Evolutionary conservation across 208 protist species (phyloP).

Genomic region (Acanthamoeba sp.): DNA sequence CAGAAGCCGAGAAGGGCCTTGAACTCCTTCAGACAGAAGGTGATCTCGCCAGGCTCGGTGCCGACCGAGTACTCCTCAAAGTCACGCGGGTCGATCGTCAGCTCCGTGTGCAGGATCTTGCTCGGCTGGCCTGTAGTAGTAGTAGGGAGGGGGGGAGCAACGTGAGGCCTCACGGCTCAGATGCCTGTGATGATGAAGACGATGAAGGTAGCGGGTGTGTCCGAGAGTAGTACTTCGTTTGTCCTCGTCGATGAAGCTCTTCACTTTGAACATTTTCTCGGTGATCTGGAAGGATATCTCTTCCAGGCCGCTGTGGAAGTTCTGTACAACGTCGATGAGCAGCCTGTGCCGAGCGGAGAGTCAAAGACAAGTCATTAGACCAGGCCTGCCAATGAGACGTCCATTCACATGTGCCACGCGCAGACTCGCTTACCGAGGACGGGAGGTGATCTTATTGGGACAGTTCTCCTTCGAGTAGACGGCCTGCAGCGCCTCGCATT

Average conservation of each 20-base stretch:
- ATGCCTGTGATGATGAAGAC: too few relatives aligned
- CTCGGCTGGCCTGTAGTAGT: not conserved
- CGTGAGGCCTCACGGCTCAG: too few relatives aligned
- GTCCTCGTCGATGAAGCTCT: conserved; percentile 56
- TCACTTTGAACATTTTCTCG: conserved; percentile 34
- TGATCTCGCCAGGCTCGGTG: conserved; percentile 10
- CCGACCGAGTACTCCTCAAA: conserved; percentile 49
- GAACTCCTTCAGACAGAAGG: conserved; percentile 66
- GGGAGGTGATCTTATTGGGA: conserved; percentile 43
- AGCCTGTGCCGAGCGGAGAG: not conserved
- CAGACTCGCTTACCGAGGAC: not conserved
- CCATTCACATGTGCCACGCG: too few relatives aligned
- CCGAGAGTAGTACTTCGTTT: conserved; percentile 66
- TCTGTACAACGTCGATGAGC: conserved; percentile 33
- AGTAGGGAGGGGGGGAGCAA: not conserved
- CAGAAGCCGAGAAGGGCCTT: conserved; percentile 37
- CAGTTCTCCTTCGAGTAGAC: conserved; percentile 68
- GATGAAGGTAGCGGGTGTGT: too few relatives aligned
- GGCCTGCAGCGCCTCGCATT: conserved; percentile 30
- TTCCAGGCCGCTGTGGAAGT: conserved; percentile 44
- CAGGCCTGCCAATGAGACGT: too few relatives aligned
- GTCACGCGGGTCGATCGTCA: conserved; percentile 16
- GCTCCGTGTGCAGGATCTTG: conserved; percentile 51
- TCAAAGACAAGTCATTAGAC: not conserved
- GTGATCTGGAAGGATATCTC: conserved; percentile 26